A percentile compares a stretch with the other conserved stretches of the same genome.
Conservation (phyloP, 2,329 filamentous ascomycete genomes). For the Epicoccum sorghinum region DNA sequence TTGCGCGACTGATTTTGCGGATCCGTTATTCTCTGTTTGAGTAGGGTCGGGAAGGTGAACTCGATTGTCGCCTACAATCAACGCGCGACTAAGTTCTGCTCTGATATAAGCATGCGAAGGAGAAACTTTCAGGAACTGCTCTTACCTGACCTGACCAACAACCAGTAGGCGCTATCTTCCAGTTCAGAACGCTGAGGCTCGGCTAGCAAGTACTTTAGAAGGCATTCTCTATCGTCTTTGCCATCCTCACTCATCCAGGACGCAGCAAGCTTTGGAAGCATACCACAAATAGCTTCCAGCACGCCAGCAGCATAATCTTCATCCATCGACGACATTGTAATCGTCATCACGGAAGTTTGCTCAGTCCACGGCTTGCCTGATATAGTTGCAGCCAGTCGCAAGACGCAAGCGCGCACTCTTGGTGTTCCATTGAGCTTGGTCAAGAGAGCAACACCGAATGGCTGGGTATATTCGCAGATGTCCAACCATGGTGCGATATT, state of each 20-base stretch:
- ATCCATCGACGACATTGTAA: no score
- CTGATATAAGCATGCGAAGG: constrained; percentile 1
- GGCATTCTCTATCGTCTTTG: background rate
- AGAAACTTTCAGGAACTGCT: background rate
- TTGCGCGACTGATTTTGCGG: constrained; percentile 14
- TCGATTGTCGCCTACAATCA: constrained; percentile 15
- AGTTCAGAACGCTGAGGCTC: background rate
- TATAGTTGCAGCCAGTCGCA: background rate
- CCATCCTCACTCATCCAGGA: background rate
- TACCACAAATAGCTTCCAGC: background rate
- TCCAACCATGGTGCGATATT: constrained; percentile 64
- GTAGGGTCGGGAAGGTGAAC: constrained; percentile 19
- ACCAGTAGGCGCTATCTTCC: constrained; percentile 22
- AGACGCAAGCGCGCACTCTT: constrained; percentile 41
- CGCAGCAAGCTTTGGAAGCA: background rate
- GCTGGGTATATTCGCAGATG: constrained; percentile 61
- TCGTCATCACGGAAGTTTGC: background rate
- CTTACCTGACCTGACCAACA: constrained; percentile 28
- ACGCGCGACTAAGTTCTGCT: constrained; percentile 26
- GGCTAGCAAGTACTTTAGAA: background rate
- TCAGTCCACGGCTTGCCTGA: background rate
- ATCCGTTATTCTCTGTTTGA: background rate
- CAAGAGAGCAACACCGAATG: constrained; percentile 60
- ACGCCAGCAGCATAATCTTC: background rate
- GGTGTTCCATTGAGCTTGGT: constrained; percentile 54